Base-by-base conservation (phyloP, 208 protist genomes). In the Trypanosoma cruzi region DNA sequence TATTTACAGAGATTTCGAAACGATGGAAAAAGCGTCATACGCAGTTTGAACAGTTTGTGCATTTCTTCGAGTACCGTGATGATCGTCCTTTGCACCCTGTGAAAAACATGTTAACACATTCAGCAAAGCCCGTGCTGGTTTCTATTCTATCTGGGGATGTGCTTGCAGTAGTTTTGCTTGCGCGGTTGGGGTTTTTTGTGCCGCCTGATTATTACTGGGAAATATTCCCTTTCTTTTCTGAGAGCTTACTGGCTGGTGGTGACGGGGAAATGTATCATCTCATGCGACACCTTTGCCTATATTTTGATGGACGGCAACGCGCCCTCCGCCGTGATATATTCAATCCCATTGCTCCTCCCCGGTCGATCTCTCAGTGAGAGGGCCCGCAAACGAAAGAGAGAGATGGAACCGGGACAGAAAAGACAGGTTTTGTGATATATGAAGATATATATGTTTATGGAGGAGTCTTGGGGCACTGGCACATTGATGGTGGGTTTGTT, bases 1-100 rank as follows among this genome's bases (percentile, higher is more conserved):
- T 96, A 71, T 89, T 89, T 62, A 94, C 89, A 28, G 91, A 96
- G 65, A 66, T 94, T 58, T 96, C 91, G 10, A 90, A 88, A 77
- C 82, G 88, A 69, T 96, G 91, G 89, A 80, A 82, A 49, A 81
- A 85, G 59, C 77, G 82, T 4, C 74, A 80, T 36, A 96, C 86
- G 4, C 88, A 82, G 64, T 96, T 94, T 74, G 91, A 96, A 68
- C 88, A 96, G 77, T 96, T 96, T 64, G 83, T 92, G 34, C 74
- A 81, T 70, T 96, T 96, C 62, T 93, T 89, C 62, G 61, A 53
- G 64, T 96, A 85, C 64, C 86, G 91, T 66, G 86, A 93, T 53
- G 86, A 84, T 22, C 54, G 71, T 11, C 88, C 88, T 29, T 40
- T 67, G 22, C 55, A 71, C 14, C 66, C 64, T 1, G 82, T 74